phyloP scores from a whole-genome alignment of 1,139 yeast genomes.

The Kurtzmaniella quercitrusa region DNA sequence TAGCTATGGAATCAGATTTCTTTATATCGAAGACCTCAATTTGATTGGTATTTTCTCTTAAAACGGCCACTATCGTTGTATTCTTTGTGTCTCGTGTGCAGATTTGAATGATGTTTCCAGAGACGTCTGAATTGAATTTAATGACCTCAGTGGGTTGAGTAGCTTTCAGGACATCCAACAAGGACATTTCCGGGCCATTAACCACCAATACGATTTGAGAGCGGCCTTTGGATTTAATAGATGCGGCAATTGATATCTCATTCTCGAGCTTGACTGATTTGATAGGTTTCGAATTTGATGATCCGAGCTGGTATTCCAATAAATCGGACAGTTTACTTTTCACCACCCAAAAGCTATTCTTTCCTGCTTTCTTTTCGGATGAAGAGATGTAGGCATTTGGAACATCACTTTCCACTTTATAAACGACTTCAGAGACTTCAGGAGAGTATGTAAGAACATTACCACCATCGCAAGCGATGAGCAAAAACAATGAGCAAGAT shows the following conservation, averaged over 20 bases:
- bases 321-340: conserved; percentile 11
- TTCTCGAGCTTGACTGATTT: conserved; percentile 15
- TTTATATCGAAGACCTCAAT: conserved; percentile 13
- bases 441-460: conserved; percentile 43
- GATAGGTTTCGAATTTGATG: conserved; percentile 13
- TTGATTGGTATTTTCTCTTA: conserved; percentile 13
- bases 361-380: conserved; percentile 6
- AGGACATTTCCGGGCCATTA: neutral
- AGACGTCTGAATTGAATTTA: neutral
- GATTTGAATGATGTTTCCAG: neutral
- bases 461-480: conserved; percentile 34
- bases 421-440: conserved; percentile 25
- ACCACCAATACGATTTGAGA: conserved; percentile 9
- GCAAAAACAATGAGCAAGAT: conserved; percentile 15
- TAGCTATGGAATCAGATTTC: conserved; percentile 8
- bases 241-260: conserved; percentile 8
- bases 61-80: conserved; percentile 10
- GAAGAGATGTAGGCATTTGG: conserved; percentile 19
- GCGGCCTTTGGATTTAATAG: conserved; percentile 10
- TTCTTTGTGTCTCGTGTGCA: neutral
- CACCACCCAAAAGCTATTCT: conserved; percentile 19
- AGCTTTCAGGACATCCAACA: conserved; percentile 1
- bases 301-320: conserved; percentile 15
- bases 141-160: neutral
- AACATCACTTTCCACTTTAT: conserved; percentile 24